Evolutionary conservation across 805 yeast species (phyloP).

Genomic region (Metschnikowia vanudenii): DNA sequence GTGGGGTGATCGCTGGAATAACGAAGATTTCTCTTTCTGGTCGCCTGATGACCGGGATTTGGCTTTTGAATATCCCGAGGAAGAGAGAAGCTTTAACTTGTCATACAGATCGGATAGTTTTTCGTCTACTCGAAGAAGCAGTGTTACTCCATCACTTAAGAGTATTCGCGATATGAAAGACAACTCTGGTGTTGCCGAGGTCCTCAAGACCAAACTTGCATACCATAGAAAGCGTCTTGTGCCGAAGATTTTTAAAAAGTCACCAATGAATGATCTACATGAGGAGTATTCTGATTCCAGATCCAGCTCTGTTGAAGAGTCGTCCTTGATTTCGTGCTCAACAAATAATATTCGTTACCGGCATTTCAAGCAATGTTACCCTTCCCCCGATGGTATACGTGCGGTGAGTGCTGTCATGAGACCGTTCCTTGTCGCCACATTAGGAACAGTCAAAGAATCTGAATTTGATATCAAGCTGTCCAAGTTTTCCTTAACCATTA

Average conservation of each 20-base stretch:
- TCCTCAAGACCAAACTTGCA: slow-evolving; percentile 11
- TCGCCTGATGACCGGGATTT: slow-evolving; percentile 57
- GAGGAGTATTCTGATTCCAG: slow-evolving; percentile 10
- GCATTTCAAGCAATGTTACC: slow-evolving; percentile 36
- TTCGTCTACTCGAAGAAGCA: slow-evolving; percentile 13
- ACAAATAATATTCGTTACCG: slow-evolving; percentile 19
- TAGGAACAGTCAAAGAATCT: slow-evolving; percentile 55
- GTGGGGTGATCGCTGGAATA: slow-evolving; percentile 92
- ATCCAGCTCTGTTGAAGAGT: slow-evolving; percentile 7
- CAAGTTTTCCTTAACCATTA: slow-evolving; percentile 49
- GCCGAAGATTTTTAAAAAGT: slow-evolving; percentile 11
- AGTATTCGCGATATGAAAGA: slow-evolving; percentile 12
- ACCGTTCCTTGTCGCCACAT: slow-evolving; percentile 67
- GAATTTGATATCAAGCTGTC: slow-evolving; percentile 56
- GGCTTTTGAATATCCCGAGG: slow-evolving; percentile 18
- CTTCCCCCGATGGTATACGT: slow-evolving; percentile 62
- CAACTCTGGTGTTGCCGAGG: slow-evolving; percentile 9
- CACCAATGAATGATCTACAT: slow-evolving; percentile 4
- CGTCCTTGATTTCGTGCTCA: slow-evolving; percentile 14
- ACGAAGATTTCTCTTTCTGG: slow-evolving; percentile 91
- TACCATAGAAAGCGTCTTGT: slow-evolving; percentile 14
- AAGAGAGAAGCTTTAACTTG: slow-evolving; percentile 4
- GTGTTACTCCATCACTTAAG: slow-evolving; percentile 17
- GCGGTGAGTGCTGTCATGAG: slow-evolving; percentile 74
- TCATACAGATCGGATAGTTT: slow-evolving; percentile 6